These are phyloP conservation scores for Crucihimalaya himalaica DNA, from an alignment of 345 rosid species.

Conservation along the genomic window DNA sequence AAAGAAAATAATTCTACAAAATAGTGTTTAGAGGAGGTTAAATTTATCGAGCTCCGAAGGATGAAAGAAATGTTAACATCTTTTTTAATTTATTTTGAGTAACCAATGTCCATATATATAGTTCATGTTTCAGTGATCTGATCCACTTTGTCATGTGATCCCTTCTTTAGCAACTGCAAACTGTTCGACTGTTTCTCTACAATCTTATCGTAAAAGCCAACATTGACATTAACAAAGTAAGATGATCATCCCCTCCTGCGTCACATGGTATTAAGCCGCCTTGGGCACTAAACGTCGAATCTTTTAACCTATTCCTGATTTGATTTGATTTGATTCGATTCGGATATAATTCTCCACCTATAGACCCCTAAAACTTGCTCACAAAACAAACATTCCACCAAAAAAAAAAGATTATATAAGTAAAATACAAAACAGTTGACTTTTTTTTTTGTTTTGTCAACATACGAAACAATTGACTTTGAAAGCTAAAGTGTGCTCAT, in stretches of 20 bases:
- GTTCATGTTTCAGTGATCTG: neutral
- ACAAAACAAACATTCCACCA: neutral
- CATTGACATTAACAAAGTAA: neutral
- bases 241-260: neutral
- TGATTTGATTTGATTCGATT: slow-evolving; percentile 24
- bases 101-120: too few species aligned
- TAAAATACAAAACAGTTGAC: too few species aligned
- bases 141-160: neutral
- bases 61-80: too few species aligned
- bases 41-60: too few species aligned
- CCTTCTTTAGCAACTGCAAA: neutral
- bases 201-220: neutral
- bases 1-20: neutral
- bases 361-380: too few species aligned
- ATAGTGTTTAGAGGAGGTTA: neutral
- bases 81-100: too few species aligned
- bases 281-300: slow-evolving; percentile 3
- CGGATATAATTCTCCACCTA: neutral
- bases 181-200: too few species aligned
- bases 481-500: neutral
- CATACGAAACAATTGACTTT: neutral
- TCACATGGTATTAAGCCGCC: slow-evolving; percentile 4
- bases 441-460: too few species aligned
- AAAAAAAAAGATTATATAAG: neutral
- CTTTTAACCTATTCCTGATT: neutral